Base-by-base conservation (phyloP, 2,329 filamentous ascomycete genomes). In the Neofusicoccum laricinum region DNA sequence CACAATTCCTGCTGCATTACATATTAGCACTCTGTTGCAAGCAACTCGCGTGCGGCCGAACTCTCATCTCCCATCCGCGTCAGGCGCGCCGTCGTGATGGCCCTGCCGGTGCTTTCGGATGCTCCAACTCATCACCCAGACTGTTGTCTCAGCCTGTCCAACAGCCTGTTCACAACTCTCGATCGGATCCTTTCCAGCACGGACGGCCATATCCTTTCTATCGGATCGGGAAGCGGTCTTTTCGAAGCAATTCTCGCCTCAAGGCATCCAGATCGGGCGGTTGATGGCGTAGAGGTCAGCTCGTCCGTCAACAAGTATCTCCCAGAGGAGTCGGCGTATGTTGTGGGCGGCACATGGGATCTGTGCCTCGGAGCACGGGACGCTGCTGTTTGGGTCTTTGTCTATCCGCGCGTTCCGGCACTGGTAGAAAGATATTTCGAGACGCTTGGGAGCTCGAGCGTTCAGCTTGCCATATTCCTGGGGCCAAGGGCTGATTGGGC, bases 211-310 rank as follows among this genome's bases (percentile, higher is more conserved):
- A 67, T 61, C 14, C 69, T 83, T 43, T 82, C 80, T 2, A 77
- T 85, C 55, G 83, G 84, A 64, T 80, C 79, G 67, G 84, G 84
- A 50, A 80, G 74, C 48, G 84, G 84, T 25, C 75, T 85, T 7
- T 75, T 86, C 15, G 84, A 85, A 72, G 75, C 75, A 2, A 68
- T 81, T 5, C 71, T 84, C 30, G 64, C 74, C 17, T 55, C 71
- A 12, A 65, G 59, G 21, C 49, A 73, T 34, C 64, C 67, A 2
- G 49, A 67, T 2, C 53, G 77, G 11, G 68, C 75, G 17, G 64
- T 85, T 2, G 68, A 77, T 3, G 83, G 82, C 1, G 78, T 85
- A 0, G 84, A 86, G 66, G 83, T 85, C 7, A 21, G 75, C 77
- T 59, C 63, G 2, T 43, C 53, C 6, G 41, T 64, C 36, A 84